Evolutionary conservation across 2,329 filamentous ascomycete genomes (phyloP), one percentile per base, ranked within the genome.

Genomic region (Chrysoporthe cubensis): DNA sequence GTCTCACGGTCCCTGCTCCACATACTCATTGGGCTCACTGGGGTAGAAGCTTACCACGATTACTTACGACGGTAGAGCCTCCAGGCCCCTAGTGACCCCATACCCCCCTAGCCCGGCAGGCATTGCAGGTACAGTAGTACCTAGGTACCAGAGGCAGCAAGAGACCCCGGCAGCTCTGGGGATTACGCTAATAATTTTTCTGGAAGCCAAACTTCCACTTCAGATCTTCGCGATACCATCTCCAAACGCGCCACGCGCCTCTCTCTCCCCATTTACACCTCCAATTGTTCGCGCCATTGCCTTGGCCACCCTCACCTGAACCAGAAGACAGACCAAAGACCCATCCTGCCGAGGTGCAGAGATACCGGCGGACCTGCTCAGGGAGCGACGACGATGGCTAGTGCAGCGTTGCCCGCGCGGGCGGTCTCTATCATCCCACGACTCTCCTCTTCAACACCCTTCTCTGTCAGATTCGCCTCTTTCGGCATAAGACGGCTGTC

Each of bases 381-480:
- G n/a, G 26, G 11, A n/a, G 34, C 37, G 56, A 60, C 73, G 73
- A 79, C 72, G 64, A 87, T 87, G 84, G 83, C 84, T 60, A 78
- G 78, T 56, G 69, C 76, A 70, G 79, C 81, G 70, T 76, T 77
- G 63, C 75, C 81, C 43, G 61, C 66, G 43, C 58, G 68, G 66
- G 54, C 68, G 37, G 37, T 62, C 62, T 80, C 84, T 60, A 83
- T 91, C 71, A 79, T 91, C 67, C 87, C 89, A 62, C 82, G 84
- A 69, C 77, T 88, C 59, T 80, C 83, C 59, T 76, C 81, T 58
- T 75, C 80, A 67, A 77, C 77, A 59, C 75, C 80, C 64, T 76
- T 80, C 68, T 76, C 79, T 34, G 77, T 81, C 40, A 79, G 80
- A 73, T 81, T 81, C 69, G 76, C 81, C 7, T 79, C 79, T 1